Evolutionary conservation across 306 rosid genomes (phyloP), one percentile per base, ranked within the genome.

Genomic region (Argentina anserina): DNA sequence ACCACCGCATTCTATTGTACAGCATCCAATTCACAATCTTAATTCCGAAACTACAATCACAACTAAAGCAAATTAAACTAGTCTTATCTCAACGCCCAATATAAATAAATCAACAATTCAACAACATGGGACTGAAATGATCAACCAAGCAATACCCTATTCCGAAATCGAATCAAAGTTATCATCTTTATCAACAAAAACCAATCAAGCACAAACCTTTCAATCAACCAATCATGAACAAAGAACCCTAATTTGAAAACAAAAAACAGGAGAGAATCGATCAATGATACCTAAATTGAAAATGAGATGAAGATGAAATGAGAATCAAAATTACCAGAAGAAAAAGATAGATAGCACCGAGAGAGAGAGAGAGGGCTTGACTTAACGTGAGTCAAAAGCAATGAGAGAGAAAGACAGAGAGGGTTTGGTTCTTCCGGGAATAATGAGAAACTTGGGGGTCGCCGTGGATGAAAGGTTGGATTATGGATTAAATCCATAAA

Each of bases 341-440:
- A 52, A 25, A 53, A 40, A 2, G 63, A 56, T 56, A 37, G 59
- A 53, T 61, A 25, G 65, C 65, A 61, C 52, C 52, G 7, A 50
- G 39, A 49, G 34, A 25, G 20, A 20, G 37, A 42, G 28, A 34
- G n/a, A n/a, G n/a, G n/a, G n/a, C n/a, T 40, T 40, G 75, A 56
- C 75, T 71, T 26, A 71, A 56, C 14, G 66, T 71, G 37, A 40
- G 75, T 71, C 75, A 71, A 71, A 62, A 9, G 39, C 33, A 33
- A 33, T n/a, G n/a, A n/a, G n/a, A n/a, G 7, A 50, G 39, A 49
- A 31, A 25, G 20, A 20, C 26, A 42, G 28, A 34, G n/a, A n/a
- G n/a, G n/a, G n/a, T n/a, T 40, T 56, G 18, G 47, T 43, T 43
- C 18, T 58, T 52, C 75, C 55, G 56, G 66, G 13, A 26, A 26